These are phyloP conservation scores for Fusarium nurragi DNA, from an alignment of 2,329 filamentous ascomycete genomes.

Conservation along the genomic window DNA sequence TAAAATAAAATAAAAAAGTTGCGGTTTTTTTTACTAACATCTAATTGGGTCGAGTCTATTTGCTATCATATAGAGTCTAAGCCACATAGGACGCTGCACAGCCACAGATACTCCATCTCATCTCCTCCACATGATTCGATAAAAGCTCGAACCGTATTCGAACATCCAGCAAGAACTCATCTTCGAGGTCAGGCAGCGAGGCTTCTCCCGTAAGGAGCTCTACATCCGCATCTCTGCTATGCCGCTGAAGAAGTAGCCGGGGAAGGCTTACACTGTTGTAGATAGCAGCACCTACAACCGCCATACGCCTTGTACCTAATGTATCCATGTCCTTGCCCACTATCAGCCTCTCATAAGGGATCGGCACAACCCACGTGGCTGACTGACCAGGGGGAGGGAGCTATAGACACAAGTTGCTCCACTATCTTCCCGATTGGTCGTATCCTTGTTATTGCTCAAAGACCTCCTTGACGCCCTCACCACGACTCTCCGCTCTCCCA, in stretches of 20 bases:
- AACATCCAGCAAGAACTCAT: too few species aligned
- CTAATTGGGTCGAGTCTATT: constrained; percentile 23
- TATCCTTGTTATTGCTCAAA: constrained; percentile 8
- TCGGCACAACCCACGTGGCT: constrained; percentile 35
- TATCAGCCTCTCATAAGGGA: too few species aligned
- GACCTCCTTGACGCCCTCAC: neutral
- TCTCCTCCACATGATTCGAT: too few species aligned
- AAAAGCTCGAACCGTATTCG: too few species aligned
- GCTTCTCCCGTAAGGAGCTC: too few species aligned
- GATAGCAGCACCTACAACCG: too few species aligned
- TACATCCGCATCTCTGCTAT: too few species aligned
- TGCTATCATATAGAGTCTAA: neutral
- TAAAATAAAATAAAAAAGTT: constrained; percentile 3
- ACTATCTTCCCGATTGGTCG: constrained; percentile 40
- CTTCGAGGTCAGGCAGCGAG: too few species aligned
- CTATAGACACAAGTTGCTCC: constrained; percentile 10
- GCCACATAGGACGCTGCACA: constrained; percentile 21
- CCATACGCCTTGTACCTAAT: too few species aligned
- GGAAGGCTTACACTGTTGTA: too few species aligned
- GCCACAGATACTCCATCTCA: constrained; percentile 13
- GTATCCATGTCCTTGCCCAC: too few species aligned
- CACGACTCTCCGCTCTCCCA: constrained; percentile 6
- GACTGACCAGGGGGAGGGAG: constrained; percentile 13
- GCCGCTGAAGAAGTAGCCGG: too few species aligned
- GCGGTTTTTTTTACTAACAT: constrained; percentile 17